phyloP scores from a whole-genome alignment of 2,329 filamentous ascomycete species.

The Fusarium sp. region DNA sequence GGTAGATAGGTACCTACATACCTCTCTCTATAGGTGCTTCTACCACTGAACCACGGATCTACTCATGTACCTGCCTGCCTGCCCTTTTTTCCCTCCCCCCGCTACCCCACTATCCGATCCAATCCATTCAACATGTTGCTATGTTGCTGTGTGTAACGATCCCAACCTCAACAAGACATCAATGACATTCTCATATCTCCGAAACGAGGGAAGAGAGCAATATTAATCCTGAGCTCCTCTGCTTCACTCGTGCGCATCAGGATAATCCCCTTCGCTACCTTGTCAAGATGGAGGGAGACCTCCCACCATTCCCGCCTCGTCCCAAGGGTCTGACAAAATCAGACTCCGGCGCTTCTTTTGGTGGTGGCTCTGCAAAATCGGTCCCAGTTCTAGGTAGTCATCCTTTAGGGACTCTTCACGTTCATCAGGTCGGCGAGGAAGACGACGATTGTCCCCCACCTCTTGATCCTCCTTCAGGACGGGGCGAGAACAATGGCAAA shows the following conservation, averaged over 20 bases:
- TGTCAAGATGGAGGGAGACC: conserved; percentile 40
- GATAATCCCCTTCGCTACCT: not conserved
- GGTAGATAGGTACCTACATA: too few species aligned
- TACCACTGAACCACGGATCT: too few species aligned
- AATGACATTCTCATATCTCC: too few species aligned
- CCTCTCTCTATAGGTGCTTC: too few species aligned
- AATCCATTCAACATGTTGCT: too few species aligned
- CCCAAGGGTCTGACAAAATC: conserved; percentile 49
- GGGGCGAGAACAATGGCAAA: not conserved
- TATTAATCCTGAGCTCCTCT: too few species aligned
- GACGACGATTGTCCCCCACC: conserved; percentile 46
- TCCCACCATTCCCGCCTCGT: conserved; percentile 24
- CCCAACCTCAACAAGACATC: too few species aligned
- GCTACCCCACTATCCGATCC: too few species aligned
- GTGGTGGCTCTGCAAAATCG: conserved; percentile 47
- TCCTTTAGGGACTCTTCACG: conserved; percentile 55
- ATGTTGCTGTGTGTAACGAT: too few species aligned
- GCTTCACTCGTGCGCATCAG: not conserved
- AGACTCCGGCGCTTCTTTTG: conserved; percentile 45
- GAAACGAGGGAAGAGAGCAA: too few species aligned
- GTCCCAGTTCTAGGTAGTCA: conserved; percentile 52
- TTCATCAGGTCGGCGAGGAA: conserved; percentile 47
- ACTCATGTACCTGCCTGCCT: too few species aligned
- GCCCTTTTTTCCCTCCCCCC: too few species aligned
- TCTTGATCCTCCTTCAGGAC: conserved; percentile 39